Conservation (phyloP, 495 filamentous ascomycete species). For the Copromyces sp. region DNA sequence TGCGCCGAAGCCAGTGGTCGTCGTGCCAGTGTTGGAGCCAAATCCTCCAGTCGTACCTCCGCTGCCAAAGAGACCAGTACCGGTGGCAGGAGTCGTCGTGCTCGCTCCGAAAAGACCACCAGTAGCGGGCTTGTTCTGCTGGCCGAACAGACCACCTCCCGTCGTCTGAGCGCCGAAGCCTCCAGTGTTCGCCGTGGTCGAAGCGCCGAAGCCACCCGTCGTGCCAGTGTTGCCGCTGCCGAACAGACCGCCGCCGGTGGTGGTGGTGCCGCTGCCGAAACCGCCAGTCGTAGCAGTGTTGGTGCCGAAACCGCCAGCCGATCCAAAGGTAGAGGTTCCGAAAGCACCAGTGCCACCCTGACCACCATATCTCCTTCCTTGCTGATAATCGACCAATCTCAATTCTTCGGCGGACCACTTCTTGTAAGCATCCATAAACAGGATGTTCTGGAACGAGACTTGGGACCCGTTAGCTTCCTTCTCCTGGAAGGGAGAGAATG, state of each 20-base stretch:
- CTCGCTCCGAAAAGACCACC: conserved; percentile 39
- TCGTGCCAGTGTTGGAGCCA: conserved; percentile 25
- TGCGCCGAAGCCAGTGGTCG: conserved; percentile 27
- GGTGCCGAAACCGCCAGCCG: conserved; percentile 32
- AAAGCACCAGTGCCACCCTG: conserved; percentile 75
- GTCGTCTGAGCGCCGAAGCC: conserved; percentile 28
- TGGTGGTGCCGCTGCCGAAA: conserved; percentile 36
- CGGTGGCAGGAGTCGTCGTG: conserved; percentile 17
- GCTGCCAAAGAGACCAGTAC: conserved; percentile 8
- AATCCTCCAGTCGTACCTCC: conserved; percentile 13
- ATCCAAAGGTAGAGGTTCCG: conserved; percentile 53
- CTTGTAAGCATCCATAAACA: conserved; percentile 74
- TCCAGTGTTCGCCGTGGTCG: conserved; percentile 29
- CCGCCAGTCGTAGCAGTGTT: conserved; percentile 36
- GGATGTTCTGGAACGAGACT: conserved; percentile 75
- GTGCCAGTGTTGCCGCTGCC: conserved; percentile 26
- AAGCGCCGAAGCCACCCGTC: conserved; percentile 32
- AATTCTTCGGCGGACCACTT: conserved; percentile 89
- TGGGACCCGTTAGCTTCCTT: conserved; percentile 55
- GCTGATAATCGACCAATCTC: conserved; percentile 77
- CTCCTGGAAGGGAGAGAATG: conserved; percentile 67
- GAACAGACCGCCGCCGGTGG: conserved; percentile 36
- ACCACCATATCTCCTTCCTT: conserved; percentile 75
- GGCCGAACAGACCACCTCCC: conserved; percentile 15
- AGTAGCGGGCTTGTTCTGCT: conserved; percentile 11